Conservation (phyloP, 139 green algal species). For the Eudorina sp. region DNA sequence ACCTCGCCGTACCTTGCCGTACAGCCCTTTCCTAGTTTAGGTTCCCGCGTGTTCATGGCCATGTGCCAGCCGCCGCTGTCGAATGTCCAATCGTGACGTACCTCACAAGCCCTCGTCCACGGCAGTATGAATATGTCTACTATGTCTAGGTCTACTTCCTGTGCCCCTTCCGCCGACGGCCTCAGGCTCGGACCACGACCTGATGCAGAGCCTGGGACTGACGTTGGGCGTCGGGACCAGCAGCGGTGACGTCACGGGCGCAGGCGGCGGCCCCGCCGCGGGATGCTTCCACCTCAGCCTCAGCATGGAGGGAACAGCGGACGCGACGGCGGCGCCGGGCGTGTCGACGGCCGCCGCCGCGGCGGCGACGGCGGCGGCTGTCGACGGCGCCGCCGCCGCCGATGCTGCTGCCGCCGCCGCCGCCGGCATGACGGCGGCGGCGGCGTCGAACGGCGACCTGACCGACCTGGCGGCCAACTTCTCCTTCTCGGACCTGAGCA, state of each 20-base stretch:
- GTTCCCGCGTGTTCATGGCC: too few relatives aligned
- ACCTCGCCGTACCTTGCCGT: too few relatives aligned
- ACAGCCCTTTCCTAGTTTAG: too few relatives aligned
- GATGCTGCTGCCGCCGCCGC: background rate
- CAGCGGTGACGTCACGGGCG: background rate
- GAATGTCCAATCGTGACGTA: too few relatives aligned
- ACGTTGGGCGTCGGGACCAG: background rate
- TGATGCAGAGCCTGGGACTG: slow-evolving; percentile 21
- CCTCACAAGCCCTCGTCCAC: too few relatives aligned
- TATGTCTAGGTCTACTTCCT: too few relatives aligned
- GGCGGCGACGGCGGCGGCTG: background rate
- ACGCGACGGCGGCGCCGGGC: background rate
- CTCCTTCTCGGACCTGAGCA: slow-evolving; percentile 31
- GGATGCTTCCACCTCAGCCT: slow-evolving; percentile 26
- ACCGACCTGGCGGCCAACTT: background rate
- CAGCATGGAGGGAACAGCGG: slow-evolving; percentile 4
- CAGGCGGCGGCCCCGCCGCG: background rate
- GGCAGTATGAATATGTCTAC: too few relatives aligned
- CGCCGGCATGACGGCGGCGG: background rate
- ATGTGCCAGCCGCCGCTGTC: too few relatives aligned
- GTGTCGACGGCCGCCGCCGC: background rate
- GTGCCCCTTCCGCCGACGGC: too few relatives aligned
- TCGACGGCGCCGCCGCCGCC: background rate
- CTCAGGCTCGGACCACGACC: slow-evolving; percentile 47
- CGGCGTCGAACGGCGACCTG: background rate